Percentiles rank a stretch among this genome's conserved stretches.
These are phyloP conservation scores for Sechiopsis laciniata DNA, from an alignment of 306 rosid genomes.

Conservation along the genomic window DNA sequence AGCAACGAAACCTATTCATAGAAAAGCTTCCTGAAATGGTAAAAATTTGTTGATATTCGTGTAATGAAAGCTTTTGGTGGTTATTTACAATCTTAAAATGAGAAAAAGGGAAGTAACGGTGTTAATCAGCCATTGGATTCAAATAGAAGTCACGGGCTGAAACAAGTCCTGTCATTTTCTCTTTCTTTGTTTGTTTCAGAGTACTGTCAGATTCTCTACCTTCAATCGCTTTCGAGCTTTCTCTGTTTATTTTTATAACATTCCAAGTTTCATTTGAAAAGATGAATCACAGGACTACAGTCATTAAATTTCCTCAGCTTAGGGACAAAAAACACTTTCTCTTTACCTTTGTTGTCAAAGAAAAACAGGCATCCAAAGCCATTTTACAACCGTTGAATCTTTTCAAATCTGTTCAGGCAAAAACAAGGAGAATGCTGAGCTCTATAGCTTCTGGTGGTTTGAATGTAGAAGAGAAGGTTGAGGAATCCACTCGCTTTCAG, in stretches of 20 bases:
- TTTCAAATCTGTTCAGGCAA: constrained; percentile 4
- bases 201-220: not conserved
- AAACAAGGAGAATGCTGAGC: constrained; percentile 35
- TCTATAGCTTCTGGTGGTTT: constrained; percentile 31
- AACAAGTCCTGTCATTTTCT: constrained; percentile 16
- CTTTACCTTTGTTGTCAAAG: constrained; percentile 19
- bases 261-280: not conserved
- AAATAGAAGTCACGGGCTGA: constrained; percentile 23
- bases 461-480: constrained; percentile 36
- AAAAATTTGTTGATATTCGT: not conserved
- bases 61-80: not conserved
- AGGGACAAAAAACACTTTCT: not conserved
- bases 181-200: constrained; percentile 2
- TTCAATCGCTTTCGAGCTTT: constrained; percentile 13
- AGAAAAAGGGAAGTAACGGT: not conserved
- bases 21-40: constrained; percentile 1
- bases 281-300: constrained; percentile 10
- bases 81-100: not conserved
- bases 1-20: not conserved
- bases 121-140: constrained; percentile 16
- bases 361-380: constrained; percentile 18
- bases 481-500: constrained; percentile 39
- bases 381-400: constrained; percentile 16
- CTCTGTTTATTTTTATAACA: not conserved
- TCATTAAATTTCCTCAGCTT: not conserved